Evolutionary conservation across 257 asterid species (phyloP).

Genomic region (Solanum piurae): DNA sequence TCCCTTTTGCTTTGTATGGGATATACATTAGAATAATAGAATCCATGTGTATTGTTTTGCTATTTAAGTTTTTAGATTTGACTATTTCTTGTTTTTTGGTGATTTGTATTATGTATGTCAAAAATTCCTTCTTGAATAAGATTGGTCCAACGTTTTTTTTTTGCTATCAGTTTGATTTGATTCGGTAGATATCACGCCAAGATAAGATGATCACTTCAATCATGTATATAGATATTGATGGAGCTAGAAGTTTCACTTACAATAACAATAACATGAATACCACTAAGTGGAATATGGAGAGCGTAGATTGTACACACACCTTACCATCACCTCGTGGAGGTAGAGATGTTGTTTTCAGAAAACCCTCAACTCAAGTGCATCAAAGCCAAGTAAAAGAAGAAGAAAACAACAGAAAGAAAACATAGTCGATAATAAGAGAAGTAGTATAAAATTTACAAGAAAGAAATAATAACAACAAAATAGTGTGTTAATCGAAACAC

Average conservation of each 20-base stretch:
- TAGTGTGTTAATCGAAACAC: too few relatives aligned
- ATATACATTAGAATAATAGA: neutral
- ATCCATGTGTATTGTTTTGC: neutral
- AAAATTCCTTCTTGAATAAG: neutral
- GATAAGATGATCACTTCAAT: neutral
- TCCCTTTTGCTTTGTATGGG: neutral
- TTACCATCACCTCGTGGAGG: neutral
- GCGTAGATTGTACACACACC: fast-evolving
- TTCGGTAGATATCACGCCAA: neutral
- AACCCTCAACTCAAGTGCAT: neutral
- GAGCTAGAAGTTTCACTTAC: neutral
- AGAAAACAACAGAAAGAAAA: too few relatives aligned
- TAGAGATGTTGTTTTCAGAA: neutral
- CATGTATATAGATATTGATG: neutral
- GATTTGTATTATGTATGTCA: neutral
- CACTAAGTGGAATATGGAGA: too few relatives aligned
- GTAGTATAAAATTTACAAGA: too few relatives aligned
- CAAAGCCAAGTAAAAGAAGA: neutral
- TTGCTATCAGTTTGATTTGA: neutral
- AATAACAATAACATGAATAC: too few relatives aligned
- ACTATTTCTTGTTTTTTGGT: neutral
- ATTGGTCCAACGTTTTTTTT: neutral
- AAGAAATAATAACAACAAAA: too few relatives aligned
- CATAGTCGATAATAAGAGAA: neutral
- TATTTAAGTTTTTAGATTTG: neutral